Conservation (phyloP, 495 filamentous ascomycete genomes). For the Friedmanniomyces simplex region DNA sequence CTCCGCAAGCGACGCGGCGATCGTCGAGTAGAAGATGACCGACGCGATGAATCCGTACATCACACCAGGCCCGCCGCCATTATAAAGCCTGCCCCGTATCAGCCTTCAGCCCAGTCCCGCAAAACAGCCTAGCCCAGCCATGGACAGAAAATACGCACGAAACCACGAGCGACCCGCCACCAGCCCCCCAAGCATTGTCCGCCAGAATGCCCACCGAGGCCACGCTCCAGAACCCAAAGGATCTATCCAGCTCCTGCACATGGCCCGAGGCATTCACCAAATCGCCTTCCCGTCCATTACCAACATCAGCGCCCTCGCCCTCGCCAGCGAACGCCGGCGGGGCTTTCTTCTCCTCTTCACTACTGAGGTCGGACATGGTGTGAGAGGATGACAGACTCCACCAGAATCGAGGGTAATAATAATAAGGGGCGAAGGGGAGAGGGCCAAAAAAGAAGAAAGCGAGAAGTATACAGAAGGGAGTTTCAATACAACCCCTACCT, state of each 20-base stretch:
- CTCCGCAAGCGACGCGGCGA: slow-evolving; percentile 50
- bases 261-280: slow-evolving; percentile 20
- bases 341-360: background rate
- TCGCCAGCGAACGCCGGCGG: background rate
- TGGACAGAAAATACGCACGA: background rate
- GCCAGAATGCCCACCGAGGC: slow-evolving; percentile 1
- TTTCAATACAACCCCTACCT: too few relatives aligned
- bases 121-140: background rate
- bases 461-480: too few relatives aligned
- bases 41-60: slow-evolving; percentile 48
- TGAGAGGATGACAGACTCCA: background rate
- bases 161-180: slow-evolving; percentile 11
- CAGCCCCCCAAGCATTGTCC: slow-evolving; percentile 19
- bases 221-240: slow-evolving; percentile 12
- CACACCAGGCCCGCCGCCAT: slow-evolving; percentile 47
- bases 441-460: too few relatives aligned
- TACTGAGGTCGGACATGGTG: background rate
- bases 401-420: background rate
- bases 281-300: background rate
- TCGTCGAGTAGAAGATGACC: slow-evolving; percentile 40
- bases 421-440: background rate
- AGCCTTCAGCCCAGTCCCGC: background rate
- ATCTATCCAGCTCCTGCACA: slow-evolving; percentile 15
- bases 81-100: slow-evolving; percentile 27
- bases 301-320: background rate